These are phyloP conservation scores for Neurospora crassa DNA, from an alignment of 2,329 filamentous ascomycete species.

Conservation along the genomic window DNA sequence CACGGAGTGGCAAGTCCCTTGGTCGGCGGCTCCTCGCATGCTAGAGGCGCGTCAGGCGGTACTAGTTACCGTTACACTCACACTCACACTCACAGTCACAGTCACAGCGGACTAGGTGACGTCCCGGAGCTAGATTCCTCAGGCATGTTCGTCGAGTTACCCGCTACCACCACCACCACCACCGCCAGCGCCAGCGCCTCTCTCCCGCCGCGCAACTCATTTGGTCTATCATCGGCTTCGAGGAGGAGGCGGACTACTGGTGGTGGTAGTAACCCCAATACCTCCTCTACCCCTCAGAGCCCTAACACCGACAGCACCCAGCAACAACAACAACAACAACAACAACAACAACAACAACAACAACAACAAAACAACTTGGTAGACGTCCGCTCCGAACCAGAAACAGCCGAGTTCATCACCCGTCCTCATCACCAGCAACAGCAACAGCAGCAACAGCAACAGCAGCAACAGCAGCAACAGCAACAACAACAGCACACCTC, in stretches of 20 bases:
- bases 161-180: slow-evolving; percentile 13
- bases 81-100: background rate
- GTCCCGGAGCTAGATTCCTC: slow-evolving; percentile 22
- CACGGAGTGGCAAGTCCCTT: slow-evolving; percentile 15
- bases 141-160: slow-evolving; percentile 21
- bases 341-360: background rate
- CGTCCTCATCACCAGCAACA: background rate
- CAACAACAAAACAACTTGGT: background rate
- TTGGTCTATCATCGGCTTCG: background rate
- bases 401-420: background rate
- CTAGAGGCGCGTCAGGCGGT: slow-evolving; percentile 30
- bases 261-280: background rate
- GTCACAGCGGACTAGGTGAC: background rate
- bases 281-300: background rate
- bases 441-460: background rate
- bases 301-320: background rate
- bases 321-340: background rate
- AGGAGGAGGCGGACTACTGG: background rate
- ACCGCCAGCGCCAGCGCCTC: background rate
- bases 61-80: background rate
- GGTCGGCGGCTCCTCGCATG: slow-evolving; percentile 13
- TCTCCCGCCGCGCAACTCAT: background rate
- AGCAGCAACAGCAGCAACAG: too few species aligned
- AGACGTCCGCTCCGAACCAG: background rate
- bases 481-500: background rate